Conservation (phyloP, 2,329 filamentous ascomycete species). For the Purpureocillium takamizusanense region DNA sequence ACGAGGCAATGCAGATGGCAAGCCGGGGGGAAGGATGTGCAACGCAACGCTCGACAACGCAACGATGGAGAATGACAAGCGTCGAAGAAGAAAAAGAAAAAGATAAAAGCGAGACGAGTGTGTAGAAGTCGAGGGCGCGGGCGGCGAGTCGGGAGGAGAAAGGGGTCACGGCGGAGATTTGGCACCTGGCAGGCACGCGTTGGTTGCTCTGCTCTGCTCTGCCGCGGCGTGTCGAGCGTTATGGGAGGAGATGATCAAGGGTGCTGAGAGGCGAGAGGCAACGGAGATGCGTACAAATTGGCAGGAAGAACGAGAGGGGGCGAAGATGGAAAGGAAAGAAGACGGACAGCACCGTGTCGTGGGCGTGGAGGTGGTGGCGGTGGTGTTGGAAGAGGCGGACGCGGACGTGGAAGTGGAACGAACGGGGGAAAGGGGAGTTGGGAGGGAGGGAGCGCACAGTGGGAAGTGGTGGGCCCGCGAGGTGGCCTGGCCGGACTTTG, state of each 20-base stretch:
- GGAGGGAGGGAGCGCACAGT: too few relatives aligned
- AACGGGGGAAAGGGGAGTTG: conserved; percentile 1
- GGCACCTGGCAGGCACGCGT: conserved; percentile 7
- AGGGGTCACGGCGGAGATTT: conserved; percentile 16
- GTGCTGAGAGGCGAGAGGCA: conserved; percentile 9
- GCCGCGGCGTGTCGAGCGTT: conserved; percentile 5
- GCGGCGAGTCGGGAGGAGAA: conserved; percentile 19
- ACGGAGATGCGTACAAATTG: conserved; percentile 14
- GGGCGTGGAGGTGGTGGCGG: conserved; percentile 6
- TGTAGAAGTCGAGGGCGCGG: conserved; percentile 7
- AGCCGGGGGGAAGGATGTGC: conserved; percentile 8
- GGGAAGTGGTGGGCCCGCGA: too few relatives aligned
- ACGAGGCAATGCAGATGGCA: conserved; percentile 14
- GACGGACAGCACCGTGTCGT: conserved; percentile 8
- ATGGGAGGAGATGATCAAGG: conserved; percentile 12
- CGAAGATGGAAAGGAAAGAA: conserved; percentile 17
- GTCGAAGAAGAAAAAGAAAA: conserved; percentile 9
- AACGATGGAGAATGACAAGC: conserved; percentile 9
- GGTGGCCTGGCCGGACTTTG: too few relatives aligned
- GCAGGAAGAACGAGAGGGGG: conserved; percentile 14
- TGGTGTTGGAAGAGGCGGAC: conserved; percentile 6
- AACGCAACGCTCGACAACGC: conserved; percentile 11
- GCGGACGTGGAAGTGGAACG: background rate
- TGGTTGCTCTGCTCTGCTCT: conserved; percentile 1
- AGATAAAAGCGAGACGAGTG: conserved; percentile 9